Evolutionary conservation across 768 basidiomycete genomes (phyloP).

Genomic region (Suillus subluteus): DNA sequence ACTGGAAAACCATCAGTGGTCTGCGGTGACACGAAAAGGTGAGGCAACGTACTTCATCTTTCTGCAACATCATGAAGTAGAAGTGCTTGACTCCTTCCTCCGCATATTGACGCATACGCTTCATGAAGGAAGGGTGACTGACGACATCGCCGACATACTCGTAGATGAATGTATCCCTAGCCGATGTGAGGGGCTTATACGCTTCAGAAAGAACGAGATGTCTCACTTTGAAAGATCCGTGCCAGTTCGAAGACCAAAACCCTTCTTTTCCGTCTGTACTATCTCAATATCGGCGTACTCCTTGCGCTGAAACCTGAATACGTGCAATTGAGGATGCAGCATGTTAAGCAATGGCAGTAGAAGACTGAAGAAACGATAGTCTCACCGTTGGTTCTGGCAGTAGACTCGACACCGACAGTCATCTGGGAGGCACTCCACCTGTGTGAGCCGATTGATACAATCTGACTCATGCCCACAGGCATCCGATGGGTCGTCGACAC

Average conservation of each 20-base stretch:
- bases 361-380: constrained; percentile 3
- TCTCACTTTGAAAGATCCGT: constrained; percentile 65
- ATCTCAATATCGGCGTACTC: constrained; percentile 88
- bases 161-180: constrained; percentile 90
- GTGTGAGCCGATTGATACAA: constrained; percentile 97
- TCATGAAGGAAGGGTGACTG: constrained; percentile 81
- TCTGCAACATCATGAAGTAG: constrained; percentile 99
- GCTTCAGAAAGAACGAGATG: not conserved
- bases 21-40: not conserved
- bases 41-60: constrained; percentile 78
- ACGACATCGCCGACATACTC: constrained; percentile 99
- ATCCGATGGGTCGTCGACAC: constrained; percentile 55
- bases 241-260: constrained; percentile 87
- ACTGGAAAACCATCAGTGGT: constrained; percentile 49
- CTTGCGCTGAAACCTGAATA: constrained; percentile 78
- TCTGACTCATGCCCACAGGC: constrained; percentile 90
- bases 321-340: constrained; percentile 5
- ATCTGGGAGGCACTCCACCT: constrained; percentile 91
- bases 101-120: constrained; percentile 93
- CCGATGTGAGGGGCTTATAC: constrained; percentile 13
- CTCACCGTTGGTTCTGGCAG: constrained; percentile 93
- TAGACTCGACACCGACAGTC: constrained; percentile 83
- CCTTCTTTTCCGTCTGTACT: constrained; percentile 94
- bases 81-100: constrained; percentile 94
- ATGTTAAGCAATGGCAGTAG: constrained; percentile 9